A percentile compares a stretch with the other conserved stretches of the same genome.
Conservation (phyloP, 257 asterid genomes). For the Eustoma russellianum region DNA sequence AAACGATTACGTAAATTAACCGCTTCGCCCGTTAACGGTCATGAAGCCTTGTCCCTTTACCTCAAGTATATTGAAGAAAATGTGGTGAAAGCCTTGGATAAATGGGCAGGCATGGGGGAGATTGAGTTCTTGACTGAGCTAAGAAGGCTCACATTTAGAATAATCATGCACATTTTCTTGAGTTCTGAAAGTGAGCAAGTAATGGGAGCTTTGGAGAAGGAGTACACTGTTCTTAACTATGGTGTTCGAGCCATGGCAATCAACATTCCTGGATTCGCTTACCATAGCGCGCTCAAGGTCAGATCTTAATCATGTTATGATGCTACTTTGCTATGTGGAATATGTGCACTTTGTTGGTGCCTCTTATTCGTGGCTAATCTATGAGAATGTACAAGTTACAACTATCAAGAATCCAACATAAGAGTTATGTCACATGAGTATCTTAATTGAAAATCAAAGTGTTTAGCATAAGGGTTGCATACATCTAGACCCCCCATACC, state of each 20-base stretch:
- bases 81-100: slow-evolving; percentile 44
- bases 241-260: slow-evolving; percentile 92
- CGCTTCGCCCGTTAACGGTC: slow-evolving; percentile 80
- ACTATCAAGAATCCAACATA: too few species aligned
- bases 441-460: too few species aligned
- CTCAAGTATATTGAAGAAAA: slow-evolving; percentile 53
- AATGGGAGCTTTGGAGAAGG: slow-evolving; percentile 65
- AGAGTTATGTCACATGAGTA: too few species aligned
- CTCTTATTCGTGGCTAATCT: too few species aligned
- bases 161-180: slow-evolving; percentile 74
- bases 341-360: too few species aligned
- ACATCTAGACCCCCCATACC: too few species aligned
- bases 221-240: slow-evolving; percentile 62
- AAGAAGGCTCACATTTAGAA: slow-evolving; percentile 67
- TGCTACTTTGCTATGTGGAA: background rate
- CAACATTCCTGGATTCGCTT: slow-evolving; percentile 82
- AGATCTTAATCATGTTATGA: background rate
- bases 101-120: slow-evolving; percentile 63
- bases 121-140: slow-evolving; percentile 65
- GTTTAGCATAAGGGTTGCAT: too few species aligned
- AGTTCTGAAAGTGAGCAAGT: slow-evolving; percentile 61
- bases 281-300: slow-evolving; percentile 77
- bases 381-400: too few species aligned
- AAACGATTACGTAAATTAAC: slow-evolving; percentile 68
- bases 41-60: slow-evolving; percentile 61